Percentiles rank a stretch among this genome's conserved stretches.
Conservation (phyloP, 2,329 filamentous ascomycete species). For the Monilinia laxa region DNA sequence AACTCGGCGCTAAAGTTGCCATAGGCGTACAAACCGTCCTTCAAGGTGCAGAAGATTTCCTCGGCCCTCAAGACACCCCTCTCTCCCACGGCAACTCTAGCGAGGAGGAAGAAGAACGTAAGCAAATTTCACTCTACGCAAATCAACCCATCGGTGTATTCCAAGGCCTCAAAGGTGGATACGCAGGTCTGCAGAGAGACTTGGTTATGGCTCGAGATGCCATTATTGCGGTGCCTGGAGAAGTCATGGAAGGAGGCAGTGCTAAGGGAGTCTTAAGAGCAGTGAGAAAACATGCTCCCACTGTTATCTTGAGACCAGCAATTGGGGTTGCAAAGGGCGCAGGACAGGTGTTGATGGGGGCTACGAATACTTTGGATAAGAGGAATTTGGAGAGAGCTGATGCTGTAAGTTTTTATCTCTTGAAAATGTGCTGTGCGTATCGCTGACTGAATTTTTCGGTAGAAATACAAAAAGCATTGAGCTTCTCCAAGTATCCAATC, state of each 20-base stretch:
- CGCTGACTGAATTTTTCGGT: not conserved
- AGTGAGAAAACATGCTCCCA: constrained; percentile 80
- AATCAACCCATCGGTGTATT: constrained; percentile 89
- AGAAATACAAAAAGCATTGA: constrained; percentile 44
- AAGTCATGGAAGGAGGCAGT: constrained; percentile 82
- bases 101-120: constrained; percentile 67
- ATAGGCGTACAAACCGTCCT: constrained; percentile 94
- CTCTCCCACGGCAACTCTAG: constrained; percentile 50
- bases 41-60: constrained; percentile 80
- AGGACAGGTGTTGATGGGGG: constrained; percentile 85
- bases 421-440: constrained; percentile 35
- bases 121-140: constrained; percentile 86
- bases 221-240: constrained; percentile 89
- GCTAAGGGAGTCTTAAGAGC: constrained; percentile 78
- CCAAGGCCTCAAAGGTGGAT: constrained; percentile 81
- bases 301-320: constrained; percentile 84
- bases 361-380: constrained; percentile 87
- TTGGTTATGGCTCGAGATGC: constrained; percentile 84
- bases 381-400: constrained; percentile 77
- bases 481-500: not conserved
- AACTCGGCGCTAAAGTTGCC: constrained; percentile 88
- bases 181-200: constrained; percentile 79
- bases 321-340: constrained; percentile 88
- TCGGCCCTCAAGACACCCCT: constrained; percentile 48
- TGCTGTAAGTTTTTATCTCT: constrained; percentile 68